Evolutionary conservation across 345 rosid genomes (phyloP), one percentile per base, ranked within the genome.

Genomic region (Citrus unshiu): DNA sequence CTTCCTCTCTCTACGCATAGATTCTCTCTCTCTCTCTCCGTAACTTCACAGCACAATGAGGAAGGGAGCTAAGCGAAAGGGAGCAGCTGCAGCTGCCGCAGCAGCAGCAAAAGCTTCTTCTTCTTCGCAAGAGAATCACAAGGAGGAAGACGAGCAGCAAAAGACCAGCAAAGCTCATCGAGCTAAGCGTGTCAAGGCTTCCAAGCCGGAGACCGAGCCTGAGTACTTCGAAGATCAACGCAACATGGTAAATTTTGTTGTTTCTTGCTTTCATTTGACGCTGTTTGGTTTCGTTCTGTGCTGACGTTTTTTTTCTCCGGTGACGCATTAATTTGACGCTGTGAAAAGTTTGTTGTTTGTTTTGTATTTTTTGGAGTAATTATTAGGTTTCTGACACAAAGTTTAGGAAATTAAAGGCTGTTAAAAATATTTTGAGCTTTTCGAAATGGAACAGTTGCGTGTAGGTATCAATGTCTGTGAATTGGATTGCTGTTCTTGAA

Each of bases 211-310:
- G 24, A 63, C 87, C 56, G 94, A 92, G 76, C 92, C 95, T 49
- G 91, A 93, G 87, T 97, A 86, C 87, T 87, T 94, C 65, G 95
- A 97, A 78, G 98, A 94, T 1, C 70, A 87, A 81, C 97, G 98
- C 18, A 93, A 90, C 88, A 79, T 97, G 93, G 99, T 97, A 88
- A 37, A 8, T 46, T 72, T 21, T 12, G n/a, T 46, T 56, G 51
- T 37, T 24, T 16, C 21, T 46, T 25, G 7, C 21, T 13, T 37
- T 9, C 2, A 62, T 40, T 54, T 65, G 19, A 7, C 49, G 24
- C 43, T 21, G 68, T 40, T 58, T 34, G 49, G 18, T 43, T 14
- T 30, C 67, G 35, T 27, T 62, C 13, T 59, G 10, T 58, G 25
- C 24, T 21, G 34, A 18, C n/a, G 1, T 8, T 19, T 19, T 30